Evolutionary conservation across 1,139 yeast genomes (phyloP).

Genomic region (Debaryomyces subglobosus): DNA sequence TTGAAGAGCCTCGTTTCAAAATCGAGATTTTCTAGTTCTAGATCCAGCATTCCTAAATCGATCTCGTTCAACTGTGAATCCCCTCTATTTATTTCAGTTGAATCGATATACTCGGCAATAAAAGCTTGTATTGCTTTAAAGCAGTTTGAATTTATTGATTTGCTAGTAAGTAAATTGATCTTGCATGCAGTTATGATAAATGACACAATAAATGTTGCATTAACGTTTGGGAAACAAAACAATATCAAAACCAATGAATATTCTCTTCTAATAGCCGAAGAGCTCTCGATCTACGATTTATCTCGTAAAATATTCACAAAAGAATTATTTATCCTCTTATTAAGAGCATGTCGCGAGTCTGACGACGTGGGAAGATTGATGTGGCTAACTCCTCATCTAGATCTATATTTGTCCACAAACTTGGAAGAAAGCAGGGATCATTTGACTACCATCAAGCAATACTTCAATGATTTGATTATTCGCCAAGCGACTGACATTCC

Average conservation of each 20-base stretch:
- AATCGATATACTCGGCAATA: slow-evolving; percentile 32
- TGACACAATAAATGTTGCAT: slow-evolving; percentile 17
- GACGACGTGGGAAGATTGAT: slow-evolving; percentile 41
- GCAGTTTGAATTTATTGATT: slow-evolving; percentile 35
- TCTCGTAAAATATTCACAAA: slow-evolving; percentile 26
- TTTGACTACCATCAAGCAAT: slow-evolving; percentile 11
- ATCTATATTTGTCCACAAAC: slow-evolving; percentile 26
- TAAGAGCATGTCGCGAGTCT: slow-evolving; percentile 29
- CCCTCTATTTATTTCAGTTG: slow-evolving; percentile 21
- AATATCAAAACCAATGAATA: slow-evolving; percentile 7
- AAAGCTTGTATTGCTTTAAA: slow-evolving; percentile 32
- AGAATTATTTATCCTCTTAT: slow-evolving; percentile 27
- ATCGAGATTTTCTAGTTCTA: slow-evolving; percentile 27
- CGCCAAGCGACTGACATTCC: neutral
- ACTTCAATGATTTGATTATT: slow-evolving; percentile 7
- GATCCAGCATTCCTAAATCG: slow-evolving; percentile 15
- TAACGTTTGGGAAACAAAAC: slow-evolving; percentile 16
- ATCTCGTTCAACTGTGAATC: slow-evolving; percentile 15
- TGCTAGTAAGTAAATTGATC: slow-evolving; percentile 38
- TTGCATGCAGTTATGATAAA: slow-evolving; percentile 27
- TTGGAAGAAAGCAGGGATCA: slow-evolving; percentile 13
- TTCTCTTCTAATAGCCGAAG: slow-evolving; percentile 19
- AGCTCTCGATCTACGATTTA: slow-evolving; percentile 16
- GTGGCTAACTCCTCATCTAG: slow-evolving; percentile 45
- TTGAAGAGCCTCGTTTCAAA: slow-evolving; percentile 29